phyloP scores from a whole-genome alignment of 2,329 filamentous ascomycete genomes.

The Emmonsiellopsis sp. region DNA sequence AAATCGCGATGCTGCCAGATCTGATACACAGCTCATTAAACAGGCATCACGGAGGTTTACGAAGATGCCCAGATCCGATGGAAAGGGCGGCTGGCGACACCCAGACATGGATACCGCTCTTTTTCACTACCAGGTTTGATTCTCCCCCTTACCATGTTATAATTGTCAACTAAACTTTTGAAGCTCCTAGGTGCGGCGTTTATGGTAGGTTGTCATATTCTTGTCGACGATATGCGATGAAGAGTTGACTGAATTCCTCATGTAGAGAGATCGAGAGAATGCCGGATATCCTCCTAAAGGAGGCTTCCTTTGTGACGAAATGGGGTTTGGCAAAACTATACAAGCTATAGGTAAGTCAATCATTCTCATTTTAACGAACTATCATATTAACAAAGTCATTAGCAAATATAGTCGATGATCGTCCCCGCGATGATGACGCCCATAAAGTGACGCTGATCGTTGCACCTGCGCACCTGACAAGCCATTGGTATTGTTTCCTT shows the following conservation, averaged over 20 bases:
- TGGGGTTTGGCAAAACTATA: slow-evolving; percentile 35
- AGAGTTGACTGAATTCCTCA: slow-evolving; percentile 8
- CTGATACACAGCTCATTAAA: slow-evolving; percentile 18
- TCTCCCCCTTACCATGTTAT: neutral
- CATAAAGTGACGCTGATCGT: slow-evolving; percentile 29
- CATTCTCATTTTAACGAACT: neutral
- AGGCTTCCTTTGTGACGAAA: slow-evolving; percentile 32
- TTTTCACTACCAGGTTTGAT: slow-evolving; percentile 26
- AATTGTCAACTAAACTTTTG: slow-evolving; percentile 4
- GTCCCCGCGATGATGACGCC: slow-evolving; percentile 9
- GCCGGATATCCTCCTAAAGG: slow-evolving; percentile 18
- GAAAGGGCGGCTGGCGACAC: slow-evolving; percentile 24
- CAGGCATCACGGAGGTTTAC: slow-evolving; percentile 23
- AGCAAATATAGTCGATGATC: slow-evolving; percentile 31
- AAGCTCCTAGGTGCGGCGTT: slow-evolving; percentile 24
- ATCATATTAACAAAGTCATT: neutral
- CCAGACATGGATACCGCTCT: slow-evolving; percentile 25
- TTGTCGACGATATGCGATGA: neutral
- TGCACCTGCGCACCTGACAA: slow-evolving; percentile 23
- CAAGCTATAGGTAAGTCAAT: slow-evolving; percentile 22
- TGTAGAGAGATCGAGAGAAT: slow-evolving; percentile 24
- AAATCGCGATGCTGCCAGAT: slow-evolving; percentile 15
- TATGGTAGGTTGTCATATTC: slow-evolving; percentile 20
- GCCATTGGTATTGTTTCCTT: slow-evolving; percentile 24
- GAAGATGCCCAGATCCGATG: slow-evolving; percentile 17